phyloP scores from a whole-genome alignment of 2,329 filamentous ascomycete genomes.

The Ilyonectria destructans region DNA sequence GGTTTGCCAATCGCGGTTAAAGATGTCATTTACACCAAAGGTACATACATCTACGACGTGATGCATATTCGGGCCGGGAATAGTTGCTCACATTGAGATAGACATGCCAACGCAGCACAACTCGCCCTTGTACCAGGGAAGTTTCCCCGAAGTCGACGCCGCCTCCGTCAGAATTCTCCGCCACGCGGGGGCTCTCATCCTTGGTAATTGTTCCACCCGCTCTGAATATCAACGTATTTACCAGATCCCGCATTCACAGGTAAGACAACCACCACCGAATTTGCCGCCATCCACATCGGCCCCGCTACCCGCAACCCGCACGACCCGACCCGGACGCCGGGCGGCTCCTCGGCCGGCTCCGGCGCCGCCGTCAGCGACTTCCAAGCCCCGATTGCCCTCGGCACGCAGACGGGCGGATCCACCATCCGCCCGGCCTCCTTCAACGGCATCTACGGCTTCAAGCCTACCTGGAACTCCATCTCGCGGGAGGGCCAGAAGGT shows the following conservation, averaged over 20 bases:
- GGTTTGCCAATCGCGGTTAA: slow-evolving; percentile 73
- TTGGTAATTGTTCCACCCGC: slow-evolving; percentile 50
- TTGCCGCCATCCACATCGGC: slow-evolving; percentile 71
- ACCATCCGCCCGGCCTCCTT: slow-evolving; percentile 77
- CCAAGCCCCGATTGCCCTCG: slow-evolving; percentile 74
- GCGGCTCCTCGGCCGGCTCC: slow-evolving; percentile 79
- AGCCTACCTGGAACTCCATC: slow-evolving; percentile 78
- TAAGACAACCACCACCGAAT: slow-evolving; percentile 72
- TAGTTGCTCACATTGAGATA: slow-evolving; percentile 29
- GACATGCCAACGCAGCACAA: slow-evolving; percentile 73
- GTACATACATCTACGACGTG: slow-evolving; percentile 44
- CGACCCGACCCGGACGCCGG: slow-evolving; percentile 75
- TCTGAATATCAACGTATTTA: not conserved
- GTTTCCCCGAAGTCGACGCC: slow-evolving; percentile 66
- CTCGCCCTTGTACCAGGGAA: slow-evolving; percentile 68
- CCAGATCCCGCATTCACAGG: slow-evolving; percentile 26
- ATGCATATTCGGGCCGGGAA: not conserved
- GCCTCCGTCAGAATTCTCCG: slow-evolving; percentile 68
- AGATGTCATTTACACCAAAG: slow-evolving; percentile 73
- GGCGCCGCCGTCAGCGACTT: slow-evolving; percentile 78
- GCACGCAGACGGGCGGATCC: slow-evolving; percentile 79
- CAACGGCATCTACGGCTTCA: slow-evolving; percentile 78
- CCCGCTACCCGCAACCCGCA: slow-evolving; percentile 76
- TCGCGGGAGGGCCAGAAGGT: slow-evolving; percentile 75
- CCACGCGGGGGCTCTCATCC: slow-evolving; percentile 71